These are phyloP conservation scores for Aphanomyces invadans DNA, from an alignment of 352 stramenopile genomes.

Conservation along the genomic window DNA sequence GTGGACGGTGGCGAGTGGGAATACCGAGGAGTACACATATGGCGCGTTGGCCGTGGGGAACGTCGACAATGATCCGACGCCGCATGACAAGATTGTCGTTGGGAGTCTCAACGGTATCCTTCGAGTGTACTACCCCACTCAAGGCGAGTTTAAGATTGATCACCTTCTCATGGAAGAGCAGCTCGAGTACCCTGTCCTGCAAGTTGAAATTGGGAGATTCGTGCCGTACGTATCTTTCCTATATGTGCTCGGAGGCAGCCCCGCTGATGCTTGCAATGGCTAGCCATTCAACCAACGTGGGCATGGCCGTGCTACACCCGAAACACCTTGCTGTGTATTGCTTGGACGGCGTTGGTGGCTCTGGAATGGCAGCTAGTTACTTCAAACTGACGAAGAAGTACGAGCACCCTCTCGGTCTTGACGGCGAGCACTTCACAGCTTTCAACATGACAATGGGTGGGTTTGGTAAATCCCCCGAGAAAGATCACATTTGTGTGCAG, in stretches of 20 bases:
- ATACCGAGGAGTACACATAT: slow-evolving; percentile 72
- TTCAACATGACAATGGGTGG: slow-evolving; percentile 83
- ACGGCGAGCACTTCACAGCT: slow-evolving; percentile 86
- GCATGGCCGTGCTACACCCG: slow-evolving; percentile 84
- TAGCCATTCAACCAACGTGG: slow-evolving; percentile 26
- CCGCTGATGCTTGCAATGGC: neutral
- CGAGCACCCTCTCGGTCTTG: slow-evolving; percentile 77
- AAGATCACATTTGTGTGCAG: slow-evolving; percentile 86
- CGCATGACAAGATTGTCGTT: slow-evolving; percentile 81
- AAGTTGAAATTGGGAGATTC: slow-evolving; percentile 80
- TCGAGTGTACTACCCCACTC: slow-evolving; percentile 71
- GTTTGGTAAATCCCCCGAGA: slow-evolving; percentile 50
- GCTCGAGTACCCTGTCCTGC: slow-evolving; percentile 76
- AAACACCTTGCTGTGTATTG: slow-evolving; percentile 69
- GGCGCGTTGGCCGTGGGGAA: slow-evolving; percentile 75
- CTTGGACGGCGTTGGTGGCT: slow-evolving; percentile 67
- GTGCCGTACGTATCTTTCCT: slow-evolving; percentile 43
- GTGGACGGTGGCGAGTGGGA: slow-evolving; percentile 69
- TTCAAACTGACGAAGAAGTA: slow-evolving; percentile 78
- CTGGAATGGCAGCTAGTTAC: slow-evolving; percentile 68
- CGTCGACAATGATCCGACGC: slow-evolving; percentile 71
- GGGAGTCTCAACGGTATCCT: slow-evolving; percentile 80
- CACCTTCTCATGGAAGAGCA: slow-evolving; percentile 84
- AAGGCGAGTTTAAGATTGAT: slow-evolving; percentile 82
- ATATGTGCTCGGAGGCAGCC: neutral